Evolutionary conservation across 2,329 filamentous ascomycete genomes (phyloP).

Genomic region (Orbilia blumenaviensis): DNA sequence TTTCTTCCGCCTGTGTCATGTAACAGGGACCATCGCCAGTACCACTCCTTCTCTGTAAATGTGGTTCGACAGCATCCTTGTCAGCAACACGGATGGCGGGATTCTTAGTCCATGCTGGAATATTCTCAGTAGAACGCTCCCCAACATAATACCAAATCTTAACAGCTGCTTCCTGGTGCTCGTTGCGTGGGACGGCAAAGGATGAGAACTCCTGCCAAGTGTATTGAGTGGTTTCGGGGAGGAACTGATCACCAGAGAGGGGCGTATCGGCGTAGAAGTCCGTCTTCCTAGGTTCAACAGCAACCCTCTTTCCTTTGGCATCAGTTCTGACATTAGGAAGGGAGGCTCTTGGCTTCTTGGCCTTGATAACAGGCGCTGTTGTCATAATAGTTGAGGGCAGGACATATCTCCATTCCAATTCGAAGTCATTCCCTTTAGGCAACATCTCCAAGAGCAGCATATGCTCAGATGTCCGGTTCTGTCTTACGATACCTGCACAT

Average conservation of each 20-base stretch:
- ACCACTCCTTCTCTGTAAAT: constrained; percentile 35
- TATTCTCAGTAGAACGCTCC: constrained; percentile 45
- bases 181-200: constrained; percentile 22
- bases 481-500: constrained; percentile 85
- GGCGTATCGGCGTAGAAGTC: constrained; percentile 49
- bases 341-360: constrained; percentile 25
- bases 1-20: constrained; percentile 40
- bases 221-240: constrained; percentile 31
- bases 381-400: constrained; percentile 40
- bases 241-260: constrained; percentile 34
- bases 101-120: constrained; percentile 48
- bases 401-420: constrained; percentile 80
- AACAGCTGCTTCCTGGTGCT: constrained; percentile 38
- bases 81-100: constrained; percentile 21
- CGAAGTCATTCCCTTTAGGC: constrained; percentile 78
- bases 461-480: constrained; percentile 80
- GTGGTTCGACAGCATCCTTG: constrained; percentile 41
- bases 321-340: constrained; percentile 30
- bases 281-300: constrained; percentile 42
- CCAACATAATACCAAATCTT: constrained; percentile 51
- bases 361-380: constrained; percentile 15
- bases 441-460: constrained; percentile 81
- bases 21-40: constrained; percentile 39
- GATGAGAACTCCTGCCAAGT: constrained; percentile 31
- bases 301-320: constrained; percentile 44